These are phyloP conservation scores for Psidium friedrichsthalianum DNA, from an alignment of 345 rosid species.

Conservation along the genomic window DNA sequence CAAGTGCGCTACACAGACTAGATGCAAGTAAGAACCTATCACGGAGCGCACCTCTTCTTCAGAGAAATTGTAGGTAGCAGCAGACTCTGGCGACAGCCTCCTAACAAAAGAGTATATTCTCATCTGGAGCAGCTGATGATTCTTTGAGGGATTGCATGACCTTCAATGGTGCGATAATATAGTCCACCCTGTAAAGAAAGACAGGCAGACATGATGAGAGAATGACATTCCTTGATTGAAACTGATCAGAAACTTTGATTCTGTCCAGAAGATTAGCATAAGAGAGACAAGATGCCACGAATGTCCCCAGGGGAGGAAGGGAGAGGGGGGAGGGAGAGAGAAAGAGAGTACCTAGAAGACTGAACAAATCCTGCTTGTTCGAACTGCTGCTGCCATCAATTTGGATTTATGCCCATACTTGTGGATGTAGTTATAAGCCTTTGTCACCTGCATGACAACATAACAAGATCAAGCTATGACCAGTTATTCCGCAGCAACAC, in stretches of 20 bases:
- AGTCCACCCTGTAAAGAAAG: conserved; percentile 62
- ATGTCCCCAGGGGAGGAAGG: not conserved
- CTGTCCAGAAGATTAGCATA: not conserved
- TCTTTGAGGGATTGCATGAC: conserved; percentile 84
- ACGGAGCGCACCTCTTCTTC: conserved; percentile 53
- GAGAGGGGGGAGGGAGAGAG: not conserved
- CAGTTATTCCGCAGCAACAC: not conserved
- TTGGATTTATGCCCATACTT: conserved; percentile 86
- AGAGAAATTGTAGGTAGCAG: conserved; percentile 59
- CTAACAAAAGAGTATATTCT: conserved; percentile 65
- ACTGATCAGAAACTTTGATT: not conserved
- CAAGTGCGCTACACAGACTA: not conserved
- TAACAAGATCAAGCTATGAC: not conserved
- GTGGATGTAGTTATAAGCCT: conserved; percentile 84
- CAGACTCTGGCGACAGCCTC: conserved; percentile 62
- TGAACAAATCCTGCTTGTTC: conserved; percentile 92
- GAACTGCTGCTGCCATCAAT: conserved; percentile 96
- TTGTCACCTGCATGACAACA: conserved; percentile 32
- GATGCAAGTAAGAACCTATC: not conserved
- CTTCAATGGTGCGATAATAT: conserved; percentile 86
- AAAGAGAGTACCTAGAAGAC: conserved; percentile 55
- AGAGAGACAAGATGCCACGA: not conserved
- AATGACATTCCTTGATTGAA: not conserved
- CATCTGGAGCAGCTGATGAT: conserved; percentile 53
- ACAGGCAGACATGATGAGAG: not conserved